A percentile compares a stretch with the other conserved stretches of the same genome.
These are phyloP conservation scores for Blechomonas ayalai DNA, from an alignment of 208 protist species.

Conservation along the genomic window DNA sequence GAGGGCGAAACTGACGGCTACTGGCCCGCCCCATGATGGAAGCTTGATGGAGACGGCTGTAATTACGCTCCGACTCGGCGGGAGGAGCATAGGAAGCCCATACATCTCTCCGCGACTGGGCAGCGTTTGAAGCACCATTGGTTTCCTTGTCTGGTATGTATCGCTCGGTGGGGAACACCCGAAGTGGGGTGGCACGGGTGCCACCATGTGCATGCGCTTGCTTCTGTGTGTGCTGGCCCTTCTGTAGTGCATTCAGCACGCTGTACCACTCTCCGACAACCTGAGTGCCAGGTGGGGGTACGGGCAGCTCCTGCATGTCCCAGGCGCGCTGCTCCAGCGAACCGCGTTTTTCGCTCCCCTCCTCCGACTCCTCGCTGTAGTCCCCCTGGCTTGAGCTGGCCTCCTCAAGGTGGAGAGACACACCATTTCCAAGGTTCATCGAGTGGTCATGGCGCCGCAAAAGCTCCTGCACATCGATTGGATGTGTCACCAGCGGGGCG, in stretches of 20 bases:
- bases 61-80: slow-evolving; percentile 25
- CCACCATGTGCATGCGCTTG: not conserved
- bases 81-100: slow-evolving; percentile 58
- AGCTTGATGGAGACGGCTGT: slow-evolving; percentile 49
- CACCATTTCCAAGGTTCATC: slow-evolving; percentile 46
- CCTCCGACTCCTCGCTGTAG: slow-evolving; percentile 22
- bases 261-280: slow-evolving; percentile 41
- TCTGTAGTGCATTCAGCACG: slow-evolving; percentile 43
- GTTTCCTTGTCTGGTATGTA: not conserved
- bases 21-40: slow-evolving; percentile 33
- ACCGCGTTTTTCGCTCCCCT: not conserved
- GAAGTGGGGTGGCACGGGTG: slow-evolving; percentile 22
- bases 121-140: not conserved
- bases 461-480: slow-evolving; percentile 71
- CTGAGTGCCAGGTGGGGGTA: slow-evolving; percentile 15
- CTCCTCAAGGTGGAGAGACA: slow-evolving; percentile 68
- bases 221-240: slow-evolving; percentile 5
- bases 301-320: not conserved
- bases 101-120: slow-evolving; percentile 41
- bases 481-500: slow-evolving; percentile 26
- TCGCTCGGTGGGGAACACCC: slow-evolving; percentile 13
- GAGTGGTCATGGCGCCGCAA: slow-evolving; percentile 31
- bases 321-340: not conserved
- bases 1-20: slow-evolving; percentile 56
- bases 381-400: slow-evolving; percentile 19